These are phyloP conservation scores for Didymosphaeria variabile DNA, from an alignment of 2,329 filamentous ascomycete genomes.

Conservation along the genomic window DNA sequence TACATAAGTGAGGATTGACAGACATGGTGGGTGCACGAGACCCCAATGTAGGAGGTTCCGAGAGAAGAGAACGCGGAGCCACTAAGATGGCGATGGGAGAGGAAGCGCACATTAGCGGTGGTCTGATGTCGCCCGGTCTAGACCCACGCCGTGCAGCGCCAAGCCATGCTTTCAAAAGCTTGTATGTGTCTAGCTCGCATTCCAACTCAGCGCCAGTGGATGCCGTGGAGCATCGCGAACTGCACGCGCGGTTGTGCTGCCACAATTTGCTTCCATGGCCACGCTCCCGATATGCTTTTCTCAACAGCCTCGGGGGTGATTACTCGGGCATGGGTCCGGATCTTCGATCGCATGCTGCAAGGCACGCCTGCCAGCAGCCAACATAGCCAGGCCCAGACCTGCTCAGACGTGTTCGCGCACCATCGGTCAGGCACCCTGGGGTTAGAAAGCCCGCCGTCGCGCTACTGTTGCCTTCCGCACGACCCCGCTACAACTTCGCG, in stretches of 20 bases:
- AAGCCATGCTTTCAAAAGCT: slow-evolving; percentile 10
- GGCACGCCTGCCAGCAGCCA: background rate
- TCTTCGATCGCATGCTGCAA: background rate
- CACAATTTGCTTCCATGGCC: background rate
- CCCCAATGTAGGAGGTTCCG: background rate
- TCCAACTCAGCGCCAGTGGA: background rate
- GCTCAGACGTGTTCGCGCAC: slow-evolving; percentile 4
- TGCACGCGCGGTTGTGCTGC: background rate
- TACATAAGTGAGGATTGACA: slow-evolving; percentile 7
- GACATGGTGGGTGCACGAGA: slow-evolving; percentile 13
- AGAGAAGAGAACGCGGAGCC: background rate
- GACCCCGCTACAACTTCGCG: slow-evolving; percentile 5
- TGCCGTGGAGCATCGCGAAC: background rate
- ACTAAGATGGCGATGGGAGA: slow-evolving; percentile 2
- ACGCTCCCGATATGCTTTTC: background rate
- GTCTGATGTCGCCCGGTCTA: slow-evolving; percentile 12
- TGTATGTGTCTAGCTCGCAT: background rate
- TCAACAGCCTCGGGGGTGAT: background rate
- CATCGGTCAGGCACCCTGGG: slow-evolving; percentile 3
- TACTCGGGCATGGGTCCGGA: background rate
- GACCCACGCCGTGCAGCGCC: slow-evolving; percentile 7
- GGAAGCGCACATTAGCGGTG: background rate
- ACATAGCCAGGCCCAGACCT: slow-evolving; percentile 7
- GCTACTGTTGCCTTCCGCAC: background rate
- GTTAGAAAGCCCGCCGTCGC: background rate